These are phyloP conservation scores for Tulasnella sp. DNA, from an alignment of 768 basidiomycete species.

Conservation along the genomic window DNA sequence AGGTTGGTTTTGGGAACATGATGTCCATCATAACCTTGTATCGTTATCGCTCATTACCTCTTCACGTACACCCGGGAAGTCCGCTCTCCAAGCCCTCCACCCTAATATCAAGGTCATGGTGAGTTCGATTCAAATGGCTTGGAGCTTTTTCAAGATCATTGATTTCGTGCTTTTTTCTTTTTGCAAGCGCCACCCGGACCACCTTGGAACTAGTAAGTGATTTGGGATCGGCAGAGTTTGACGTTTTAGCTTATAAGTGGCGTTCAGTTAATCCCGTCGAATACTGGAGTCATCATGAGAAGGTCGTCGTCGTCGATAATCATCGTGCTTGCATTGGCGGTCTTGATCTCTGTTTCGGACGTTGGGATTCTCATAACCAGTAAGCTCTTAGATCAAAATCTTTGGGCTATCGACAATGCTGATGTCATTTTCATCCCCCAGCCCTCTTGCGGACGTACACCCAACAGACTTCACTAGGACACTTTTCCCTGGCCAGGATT, in stretches of 20 bases:
- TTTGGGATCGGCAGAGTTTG: slow-evolving; percentile 34
- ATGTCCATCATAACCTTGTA: neutral
- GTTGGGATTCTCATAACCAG: slow-evolving; percentile 89
- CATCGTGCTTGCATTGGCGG: slow-evolving; percentile 82
- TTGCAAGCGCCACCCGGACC: slow-evolving; percentile 63
- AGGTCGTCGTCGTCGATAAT: slow-evolving; percentile 81
- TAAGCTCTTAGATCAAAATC: too few relatives aligned
- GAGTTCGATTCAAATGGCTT: neutral
- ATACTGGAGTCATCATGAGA: slow-evolving; percentile 92
- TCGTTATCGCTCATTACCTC: neutral
- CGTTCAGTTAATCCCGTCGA: slow-evolving; percentile 58
- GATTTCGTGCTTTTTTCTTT: neutral
- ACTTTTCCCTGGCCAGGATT: slow-evolving; percentile 88
- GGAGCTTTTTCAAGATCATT: neutral
- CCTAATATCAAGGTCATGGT: slow-evolving; percentile 74
- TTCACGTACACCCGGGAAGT: slow-evolving; percentile 33
- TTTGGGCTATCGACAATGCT: neutral
- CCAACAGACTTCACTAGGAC: slow-evolving; percentile 72
- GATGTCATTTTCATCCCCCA: too few relatives aligned
- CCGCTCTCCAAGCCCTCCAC: slow-evolving; percentile 68
- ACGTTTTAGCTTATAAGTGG: too few relatives aligned
- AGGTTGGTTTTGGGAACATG: slow-evolving; percentile 30
- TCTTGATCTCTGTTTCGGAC: slow-evolving; percentile 90
- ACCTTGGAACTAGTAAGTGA: slow-evolving; percentile 72
- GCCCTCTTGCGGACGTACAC: slow-evolving; percentile 82